Base-by-base conservation (phyloP, 2,329 filamentous ascomycete species). In the Samsoniella hepiali region DNA sequence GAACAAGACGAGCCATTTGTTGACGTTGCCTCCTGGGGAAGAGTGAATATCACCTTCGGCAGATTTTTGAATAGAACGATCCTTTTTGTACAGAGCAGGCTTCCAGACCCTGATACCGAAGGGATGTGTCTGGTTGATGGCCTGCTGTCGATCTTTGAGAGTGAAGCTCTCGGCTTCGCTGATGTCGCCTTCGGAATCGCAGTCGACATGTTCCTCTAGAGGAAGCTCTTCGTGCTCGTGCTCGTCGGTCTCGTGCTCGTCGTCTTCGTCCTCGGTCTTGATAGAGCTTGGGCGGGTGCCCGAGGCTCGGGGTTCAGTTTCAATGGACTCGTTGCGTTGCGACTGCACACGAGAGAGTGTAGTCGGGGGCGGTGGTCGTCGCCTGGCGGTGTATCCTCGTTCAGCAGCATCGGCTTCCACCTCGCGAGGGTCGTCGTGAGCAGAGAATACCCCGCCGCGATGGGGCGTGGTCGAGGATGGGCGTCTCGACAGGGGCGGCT, bases 61-160 rank as follows among this genome's bases (percentile, higher is more conserved):
- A 54, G 89, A 96, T 76, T 96, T 95, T 75, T 98, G 93, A 44
- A 99, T 96, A 1, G 95, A 99, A 63, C 95, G 88, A 70, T 90
- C 89, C 77, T 99, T 99, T 78, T 99, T 99, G 84, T 99, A 99
- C 67, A 99, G 77, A 1, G 95, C 96, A 50, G 95, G 95, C 76
- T 99, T 99, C 95, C 95, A 99, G 67, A 99, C 91, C 74, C 96
- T 88, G 73, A 99, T 98, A 81, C 95, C 95, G 71, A 99, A 99
- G 0, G 95, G 95, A 81, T 99, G 95, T 0, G 95, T 99, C 75
- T 97, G 90, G 78, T 99, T 99, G 81, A 99, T 99, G 68, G 95
- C 95, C 74, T 97, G 88, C 77, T 99, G 95, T 63, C 95, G 88
- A 75, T 99, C 95, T 75, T 96, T 97, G 70, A 99, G 84, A 0